Base-by-base conservation (phyloP, 2,329 filamentous ascomycete species). In the Aureobasidium sp. region DNA sequence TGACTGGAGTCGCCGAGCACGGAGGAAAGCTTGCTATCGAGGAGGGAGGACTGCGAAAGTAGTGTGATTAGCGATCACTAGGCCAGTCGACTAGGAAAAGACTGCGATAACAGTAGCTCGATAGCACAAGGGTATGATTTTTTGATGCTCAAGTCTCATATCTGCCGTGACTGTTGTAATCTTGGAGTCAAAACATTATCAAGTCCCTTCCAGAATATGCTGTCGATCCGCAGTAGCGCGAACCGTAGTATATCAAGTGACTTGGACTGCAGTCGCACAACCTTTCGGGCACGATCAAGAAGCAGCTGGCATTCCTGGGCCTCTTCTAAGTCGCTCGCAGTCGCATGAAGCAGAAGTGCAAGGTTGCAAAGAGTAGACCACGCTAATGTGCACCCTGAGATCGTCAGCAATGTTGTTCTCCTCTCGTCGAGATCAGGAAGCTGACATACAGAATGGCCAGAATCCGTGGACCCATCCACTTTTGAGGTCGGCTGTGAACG, bases 201-300 rank as follows among this genome's bases (percentile, higher is more conserved):
- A 27, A 55, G n/a, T 10, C 39, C 39, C 21, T 55, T 55, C 51
- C 51, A 55, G 39, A 42, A 55, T n/a, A 55, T 55, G 14, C 51
- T 55, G 9, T 55, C 39, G 9, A 55, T 44, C 2, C 39, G 39
- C 13, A 55, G 14, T 1, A 44, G 36, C 21, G 39, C n/a, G 8
- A 55, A 55, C 1, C 29, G 25, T 10, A 55, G 21, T 13, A 44
- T 30, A 1, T 55, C 39, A 8, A 55, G 27, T 6, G 39, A 55
- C 13, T 44, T 55, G 1, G 39, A 42, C 3, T 42, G 39, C 6
- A 55, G 37, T 11, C 51, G 7, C 11, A 44, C 25, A 3, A 14
- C 27, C 13, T 30, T 41, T 13, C 39, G 39, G n/a, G 51, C 51
- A 13, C 27, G 39, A 3, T 55, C 39, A 29, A 55, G 25, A 34